Conservation (phyloP, 2,329 filamentous ascomycete species). For the Cordyceps farinosa region DNA sequence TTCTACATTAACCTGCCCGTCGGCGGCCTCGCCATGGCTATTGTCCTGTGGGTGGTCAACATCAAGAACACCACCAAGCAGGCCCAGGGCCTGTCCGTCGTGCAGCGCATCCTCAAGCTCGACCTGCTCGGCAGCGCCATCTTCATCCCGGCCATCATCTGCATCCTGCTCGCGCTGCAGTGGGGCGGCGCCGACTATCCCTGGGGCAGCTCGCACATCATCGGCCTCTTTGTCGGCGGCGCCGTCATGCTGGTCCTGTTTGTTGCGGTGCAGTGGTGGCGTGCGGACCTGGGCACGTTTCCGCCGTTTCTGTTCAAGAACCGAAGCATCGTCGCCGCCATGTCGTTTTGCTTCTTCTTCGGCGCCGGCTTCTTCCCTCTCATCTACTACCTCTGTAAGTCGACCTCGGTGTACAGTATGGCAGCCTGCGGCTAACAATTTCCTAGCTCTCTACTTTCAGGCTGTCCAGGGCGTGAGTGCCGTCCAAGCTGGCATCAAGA, state of each 20-base stretch:
- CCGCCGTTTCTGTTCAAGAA: constrained; percentile 45
- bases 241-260: constrained; percentile 46
- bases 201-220: constrained; percentile 47
- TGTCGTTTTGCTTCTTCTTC: constrained; percentile 47
- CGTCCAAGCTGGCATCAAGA: constrained; percentile 25
- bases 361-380: constrained; percentile 51
- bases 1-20: constrained; percentile 48
- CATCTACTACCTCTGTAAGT: constrained; percentile 42
- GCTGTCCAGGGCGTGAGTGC: constrained; percentile 36
- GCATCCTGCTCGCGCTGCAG: constrained; percentile 53
- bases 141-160: constrained; percentile 50
- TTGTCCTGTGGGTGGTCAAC: constrained; percentile 46
- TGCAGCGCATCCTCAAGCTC: constrained; percentile 40
- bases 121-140: constrained; percentile 48
- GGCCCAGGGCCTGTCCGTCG: constrained; percentile 31
- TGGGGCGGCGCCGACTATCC: constrained; percentile 52
- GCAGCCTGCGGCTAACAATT: constrained; percentile 41
- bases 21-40: constrained; percentile 43
- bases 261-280: constrained; percentile 42
- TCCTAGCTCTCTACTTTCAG: constrained; percentile 43
- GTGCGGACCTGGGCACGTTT: constrained; percentile 42
- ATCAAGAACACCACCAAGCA: constrained; percentile 36
- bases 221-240: constrained; percentile 50
- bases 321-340: constrained; percentile 38
- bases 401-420: constrained; percentile 40